Evolutionary conservation across 2,329 filamentous ascomycete genomes (phyloP), one percentile per base, ranked within the genome.

Genomic region (Colletotrichum aenigma): DNA sequence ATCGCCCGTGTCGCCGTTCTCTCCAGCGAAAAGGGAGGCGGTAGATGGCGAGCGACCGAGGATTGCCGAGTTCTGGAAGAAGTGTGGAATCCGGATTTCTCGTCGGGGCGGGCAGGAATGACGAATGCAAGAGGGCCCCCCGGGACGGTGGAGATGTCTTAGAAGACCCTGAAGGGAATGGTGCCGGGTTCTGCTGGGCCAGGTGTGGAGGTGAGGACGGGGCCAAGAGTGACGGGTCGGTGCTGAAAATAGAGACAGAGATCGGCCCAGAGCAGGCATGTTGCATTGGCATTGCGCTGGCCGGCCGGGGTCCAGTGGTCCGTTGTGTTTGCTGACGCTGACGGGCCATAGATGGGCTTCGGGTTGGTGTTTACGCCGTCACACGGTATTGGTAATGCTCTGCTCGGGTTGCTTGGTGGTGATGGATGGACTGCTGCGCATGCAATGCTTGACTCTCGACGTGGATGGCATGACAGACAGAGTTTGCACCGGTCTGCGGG

Each of bases 211-310:
- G 71, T 24, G 32, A 30, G 9, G 61, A 60, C 66, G 52, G 60
- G 36, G 43, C 38, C 58, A 70, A 48, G 34, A 74, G 48, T 48
- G 24, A 70, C 52, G 68, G 72, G 72, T 61, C 38, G 72, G 69
- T 72, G 72, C 72, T 72, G 48, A 72, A 75, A 75, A 72, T 75
- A 75, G 72, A 62, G 72, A 75, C 69, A 67, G 28, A 64, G 72
- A 72, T 75, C 62, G 68, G 69, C 62, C 32, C 18, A 61, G 72
- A 55, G 28, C 72, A 71, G 62, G 72, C 68, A 71, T 74, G 61
- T 26, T 71, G 71, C 67, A 71, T 74, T 66, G 56, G 66, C 66
- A 38, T 26, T 68, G n/a, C 48, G 48, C 48, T 68, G 66, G 65
- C 30, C 21, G 30, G 28, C 43, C 10, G 36, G 24, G 38, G 26